phyloP scores from a whole-genome alignment of 2,329 filamentous ascomycete genomes.

The Didymella lethalis region DNA sequence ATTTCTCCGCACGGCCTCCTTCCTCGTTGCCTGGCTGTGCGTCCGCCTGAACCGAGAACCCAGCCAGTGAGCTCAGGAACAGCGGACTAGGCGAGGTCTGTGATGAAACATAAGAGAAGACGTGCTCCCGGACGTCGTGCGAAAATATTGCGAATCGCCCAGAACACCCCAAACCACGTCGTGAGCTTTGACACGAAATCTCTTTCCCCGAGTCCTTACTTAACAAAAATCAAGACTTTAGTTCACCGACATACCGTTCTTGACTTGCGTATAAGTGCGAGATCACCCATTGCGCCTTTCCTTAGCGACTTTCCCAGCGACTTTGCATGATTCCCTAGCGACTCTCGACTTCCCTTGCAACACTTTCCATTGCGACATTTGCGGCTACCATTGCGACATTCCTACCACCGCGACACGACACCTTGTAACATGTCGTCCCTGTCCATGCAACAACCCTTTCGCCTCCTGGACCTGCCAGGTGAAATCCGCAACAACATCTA shows the following conservation, averaged over 20 bases:
- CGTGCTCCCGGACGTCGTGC: slow-evolving; percentile 31
- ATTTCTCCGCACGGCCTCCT: slow-evolving; percentile 34
- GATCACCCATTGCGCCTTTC: slow-evolving; percentile 27
- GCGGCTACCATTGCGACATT: slow-evolving; percentile 3
- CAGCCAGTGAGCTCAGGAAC: slow-evolving; percentile 19
- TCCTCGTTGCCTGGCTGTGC: slow-evolving; percentile 9
- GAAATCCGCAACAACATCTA: slow-evolving; percentile 41
- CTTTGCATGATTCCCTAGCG: slow-evolving; percentile 17
- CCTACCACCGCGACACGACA: not conserved
- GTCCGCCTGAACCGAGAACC: slow-evolving; percentile 26
- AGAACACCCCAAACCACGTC: slow-evolving; percentile 10
- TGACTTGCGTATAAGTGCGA: slow-evolving; percentile 35
- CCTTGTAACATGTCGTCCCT: slow-evolving; percentile 25
- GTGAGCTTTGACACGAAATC: slow-evolving; percentile 29
- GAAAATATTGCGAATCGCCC: slow-evolving; percentile 28
- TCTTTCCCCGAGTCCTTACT: slow-evolving; percentile 22
- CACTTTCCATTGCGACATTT: slow-evolving; percentile 13
- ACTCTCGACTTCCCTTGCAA: slow-evolving; percentile 8
- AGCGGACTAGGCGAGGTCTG: slow-evolving; percentile 6
- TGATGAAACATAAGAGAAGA: slow-evolving; percentile 32
- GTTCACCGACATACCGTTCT: slow-evolving; percentile 22
- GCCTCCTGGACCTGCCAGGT: slow-evolving; percentile 38
- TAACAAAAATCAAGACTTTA: slow-evolving; percentile 19
- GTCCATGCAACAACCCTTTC: slow-evolving; percentile 30
- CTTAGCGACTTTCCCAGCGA: slow-evolving; percentile 25